Evolutionary conservation across 305 asterid genomes (phyloP).

Genomic region (Fraxinus velutina): DNA sequence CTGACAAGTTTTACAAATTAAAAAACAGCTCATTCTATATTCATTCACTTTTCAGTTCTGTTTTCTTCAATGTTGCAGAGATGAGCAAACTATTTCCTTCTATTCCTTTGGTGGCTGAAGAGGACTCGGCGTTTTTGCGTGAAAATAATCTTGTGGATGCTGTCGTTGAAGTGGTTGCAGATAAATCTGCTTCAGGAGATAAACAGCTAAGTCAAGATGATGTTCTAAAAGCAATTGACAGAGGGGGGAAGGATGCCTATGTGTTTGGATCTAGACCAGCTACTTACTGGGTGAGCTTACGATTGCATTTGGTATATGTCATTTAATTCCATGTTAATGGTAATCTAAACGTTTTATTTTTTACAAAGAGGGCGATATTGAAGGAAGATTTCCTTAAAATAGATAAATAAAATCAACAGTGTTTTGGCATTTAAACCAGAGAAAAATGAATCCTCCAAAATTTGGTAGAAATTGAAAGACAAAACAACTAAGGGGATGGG

Average conservation of each 20-base stretch:
- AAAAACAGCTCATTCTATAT: not conserved
- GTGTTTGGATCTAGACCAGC: conserved; percentile 65
- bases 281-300: conserved; percentile 80
- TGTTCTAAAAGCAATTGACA: conserved; percentile 72
- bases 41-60: not conserved
- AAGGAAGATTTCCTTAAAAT: not conserved
- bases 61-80: conserved; percentile 42
- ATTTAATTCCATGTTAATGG: not conserved
- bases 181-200: conserved; percentile 41
- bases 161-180: conserved; percentile 56
- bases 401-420: conserved; percentile 4
- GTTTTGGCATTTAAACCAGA: not conserved
- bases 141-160: conserved; percentile 68
- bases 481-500: not conserved
- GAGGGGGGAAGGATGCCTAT: conserved; percentile 86
- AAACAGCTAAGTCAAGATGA: conserved; percentile 44
- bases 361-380: not conserved
- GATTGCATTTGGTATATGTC: not conserved
- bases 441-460: not conserved
- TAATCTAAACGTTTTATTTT: not conserved
- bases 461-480: not conserved
- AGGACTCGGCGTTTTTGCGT: conserved; percentile 77
- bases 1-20: not conserved
- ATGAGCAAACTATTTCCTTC: conserved; percentile 68
- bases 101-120: conserved; percentile 95